phyloP scores from a whole-genome alignment of 2,329 filamentous ascomycete species.

The Venturia effusa region DNA sequence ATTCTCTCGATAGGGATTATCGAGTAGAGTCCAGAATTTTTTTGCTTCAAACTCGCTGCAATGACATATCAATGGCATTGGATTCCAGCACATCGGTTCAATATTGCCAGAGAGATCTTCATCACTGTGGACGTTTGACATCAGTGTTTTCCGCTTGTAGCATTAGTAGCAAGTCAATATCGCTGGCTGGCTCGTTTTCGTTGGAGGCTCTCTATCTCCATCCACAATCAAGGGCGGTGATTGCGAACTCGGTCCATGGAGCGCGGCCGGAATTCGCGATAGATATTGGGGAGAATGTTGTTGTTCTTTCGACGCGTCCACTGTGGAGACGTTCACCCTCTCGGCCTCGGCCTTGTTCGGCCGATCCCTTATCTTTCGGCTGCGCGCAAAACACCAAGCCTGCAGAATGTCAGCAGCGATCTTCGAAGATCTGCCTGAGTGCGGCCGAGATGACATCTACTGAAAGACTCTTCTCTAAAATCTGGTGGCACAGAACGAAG shows the following conservation, averaged over 20 bases:
- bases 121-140: no score
- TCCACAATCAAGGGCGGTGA: not conserved
- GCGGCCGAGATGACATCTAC: not conserved
- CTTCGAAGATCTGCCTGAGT: not conserved
- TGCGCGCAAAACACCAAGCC: not conserved
- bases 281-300: not conserved
- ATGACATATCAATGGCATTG: no score
- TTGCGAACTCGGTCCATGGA: not conserved
- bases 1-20: no score
- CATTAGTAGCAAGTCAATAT: constrained; percentile 19
- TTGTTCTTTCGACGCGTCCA: no score
- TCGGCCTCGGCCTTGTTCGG: not conserved
- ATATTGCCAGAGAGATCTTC: no score
- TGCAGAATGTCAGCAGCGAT: not conserved
- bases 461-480: not conserved
- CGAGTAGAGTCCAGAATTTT: no score
- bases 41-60: no score
- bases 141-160: constrained; percentile 23
- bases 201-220: not conserved
- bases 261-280: not conserved
- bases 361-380: not conserved
- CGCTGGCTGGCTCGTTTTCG: not conserved
- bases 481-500: not conserved
- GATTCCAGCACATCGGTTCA: no score
- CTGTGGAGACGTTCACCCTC: not conserved